These are phyloP conservation scores for Picocystis sp. DNA, from an alignment of 163 green algal species.

Conservation along the genomic window DNA sequence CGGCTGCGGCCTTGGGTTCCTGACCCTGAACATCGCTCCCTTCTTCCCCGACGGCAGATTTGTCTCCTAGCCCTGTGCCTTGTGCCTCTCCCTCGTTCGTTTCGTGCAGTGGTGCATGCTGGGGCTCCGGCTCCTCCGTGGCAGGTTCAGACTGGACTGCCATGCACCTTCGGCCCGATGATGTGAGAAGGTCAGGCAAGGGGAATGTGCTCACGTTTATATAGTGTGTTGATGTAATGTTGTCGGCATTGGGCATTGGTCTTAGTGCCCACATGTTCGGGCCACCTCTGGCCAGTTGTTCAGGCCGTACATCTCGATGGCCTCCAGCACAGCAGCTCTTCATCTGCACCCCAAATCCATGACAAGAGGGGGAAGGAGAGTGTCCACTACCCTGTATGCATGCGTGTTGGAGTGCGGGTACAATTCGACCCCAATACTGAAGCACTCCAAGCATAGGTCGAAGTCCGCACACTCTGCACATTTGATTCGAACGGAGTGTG, in stretches of 20 bases:
- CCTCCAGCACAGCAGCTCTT: slow-evolving; percentile 93
- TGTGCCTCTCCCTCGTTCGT: slow-evolving; percentile 9
- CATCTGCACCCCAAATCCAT: slow-evolving; percentile 81
- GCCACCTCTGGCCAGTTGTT: slow-evolving; percentile 77
- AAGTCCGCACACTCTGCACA: slow-evolving; percentile 82
- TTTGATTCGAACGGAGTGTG: slow-evolving; percentile 65
- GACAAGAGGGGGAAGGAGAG: slow-evolving; percentile 84
- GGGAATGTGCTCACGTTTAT: slow-evolving; percentile 51
- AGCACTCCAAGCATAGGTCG: slow-evolving; percentile 94
- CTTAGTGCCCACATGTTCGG: slow-evolving; percentile 76
- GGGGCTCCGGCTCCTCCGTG: slow-evolving; percentile 9
- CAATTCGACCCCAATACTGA: slow-evolving; percentile 61
- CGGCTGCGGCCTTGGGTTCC: slow-evolving; percentile 4
- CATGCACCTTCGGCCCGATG: slow-evolving; percentile 1
- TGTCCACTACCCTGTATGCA: slow-evolving; percentile 66
- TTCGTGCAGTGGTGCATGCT: slow-evolving; percentile 1
- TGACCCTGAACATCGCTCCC: too few species aligned
- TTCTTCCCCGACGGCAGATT: slow-evolving; percentile 18
- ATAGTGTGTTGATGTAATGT: slow-evolving; percentile 56
- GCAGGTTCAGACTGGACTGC: slow-evolving; percentile 5
- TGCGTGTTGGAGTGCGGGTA: slow-evolving; percentile 52
- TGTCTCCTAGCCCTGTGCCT: slow-evolving; percentile 5
- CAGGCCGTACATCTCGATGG: slow-evolving; percentile 48
- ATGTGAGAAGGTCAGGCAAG: slow-evolving; percentile 37
- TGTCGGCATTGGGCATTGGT: slow-evolving; percentile 36